phyloP scores from a whole-genome alignment of 2,329 filamentous ascomycete genomes.

The Dothistroma pini region DNA sequence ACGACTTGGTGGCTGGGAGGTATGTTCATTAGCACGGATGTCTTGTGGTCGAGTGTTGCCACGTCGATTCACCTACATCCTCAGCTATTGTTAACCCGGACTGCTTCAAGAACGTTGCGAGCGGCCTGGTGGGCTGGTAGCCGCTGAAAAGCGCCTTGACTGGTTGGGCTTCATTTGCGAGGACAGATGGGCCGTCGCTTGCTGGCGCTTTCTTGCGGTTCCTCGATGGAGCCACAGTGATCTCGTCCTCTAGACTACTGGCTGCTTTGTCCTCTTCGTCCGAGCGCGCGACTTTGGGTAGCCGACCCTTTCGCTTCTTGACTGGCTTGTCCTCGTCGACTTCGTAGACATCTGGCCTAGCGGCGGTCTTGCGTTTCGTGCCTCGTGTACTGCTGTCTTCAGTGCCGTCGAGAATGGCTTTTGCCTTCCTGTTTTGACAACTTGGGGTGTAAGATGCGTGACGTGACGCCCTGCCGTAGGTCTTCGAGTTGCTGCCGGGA shows the following conservation, averaged over 20 bases:
- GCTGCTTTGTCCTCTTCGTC: neutral
- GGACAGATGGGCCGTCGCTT: neutral
- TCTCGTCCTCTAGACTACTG: conserved; percentile 5
- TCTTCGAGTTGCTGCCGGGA: neutral
- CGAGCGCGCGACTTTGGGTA: neutral
- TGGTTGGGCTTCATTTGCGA: conserved; percentile 1
- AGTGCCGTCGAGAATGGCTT: neutral
- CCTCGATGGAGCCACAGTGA: neutral
- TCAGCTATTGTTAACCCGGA: conserved; percentile 33
- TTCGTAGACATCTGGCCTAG: neutral
- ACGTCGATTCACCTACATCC: conserved; percentile 21
- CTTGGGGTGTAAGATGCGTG: neutral
- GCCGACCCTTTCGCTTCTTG: neutral
- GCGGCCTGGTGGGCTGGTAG: conserved; percentile 18
- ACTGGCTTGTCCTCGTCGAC: neutral
- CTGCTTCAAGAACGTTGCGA: neutral
- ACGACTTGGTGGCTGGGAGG: conserved; percentile 30
- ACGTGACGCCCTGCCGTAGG: neutral
- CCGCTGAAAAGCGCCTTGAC: conserved; percentile 26
- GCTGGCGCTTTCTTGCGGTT: neutral
- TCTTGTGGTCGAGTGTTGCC: neutral
- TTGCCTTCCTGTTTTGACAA: neutral
- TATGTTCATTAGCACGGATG: neutral
- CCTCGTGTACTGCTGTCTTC: neutral
- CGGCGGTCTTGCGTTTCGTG: neutral